Percentiles rank a stretch among this genome's conserved stretches.
Evolutionary conservation across 768 basidiomycete genomes (phyloP).

Genomic region (Paxillus rubicundulus): DNA sequence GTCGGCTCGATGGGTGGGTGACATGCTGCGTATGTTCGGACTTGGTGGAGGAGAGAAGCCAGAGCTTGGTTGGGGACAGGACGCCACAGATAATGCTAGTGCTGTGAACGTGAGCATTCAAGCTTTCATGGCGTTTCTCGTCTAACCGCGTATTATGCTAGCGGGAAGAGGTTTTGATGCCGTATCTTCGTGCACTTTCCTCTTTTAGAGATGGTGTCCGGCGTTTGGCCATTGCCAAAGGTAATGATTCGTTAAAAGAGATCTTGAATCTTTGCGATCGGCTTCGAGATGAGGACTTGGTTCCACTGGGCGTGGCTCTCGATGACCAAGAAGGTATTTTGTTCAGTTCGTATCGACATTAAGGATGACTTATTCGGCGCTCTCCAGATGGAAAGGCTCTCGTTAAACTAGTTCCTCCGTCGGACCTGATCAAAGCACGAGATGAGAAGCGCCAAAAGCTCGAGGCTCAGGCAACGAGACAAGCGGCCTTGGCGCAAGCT

Average conservation of each 20-base stretch:
- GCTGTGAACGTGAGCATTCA: constrained; percentile 45
- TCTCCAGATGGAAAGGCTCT: constrained; percentile 86
- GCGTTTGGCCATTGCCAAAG: constrained; percentile 70
- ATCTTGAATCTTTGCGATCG: constrained; percentile 86
- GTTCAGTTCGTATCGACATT: constrained; percentile 7
- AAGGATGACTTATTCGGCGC: background rate
- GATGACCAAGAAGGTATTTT: constrained; percentile 89
- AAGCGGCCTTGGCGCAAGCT: constrained; percentile 64
- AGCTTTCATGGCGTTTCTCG: background rate
- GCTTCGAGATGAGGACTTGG: constrained; percentile 84
- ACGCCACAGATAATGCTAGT: constrained; percentile 36
- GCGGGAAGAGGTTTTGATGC: constrained; percentile 85
- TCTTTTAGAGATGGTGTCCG: constrained; percentile 91
- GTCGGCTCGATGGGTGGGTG: constrained; percentile 64
- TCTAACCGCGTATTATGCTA: constrained; percentile 31
- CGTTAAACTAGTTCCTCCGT: constrained; percentile 85
- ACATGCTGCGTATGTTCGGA: constrained; percentile 78
- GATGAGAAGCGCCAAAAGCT: constrained; percentile 82
- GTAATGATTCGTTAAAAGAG: constrained; percentile 65
- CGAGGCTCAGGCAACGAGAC: constrained; percentile 77
- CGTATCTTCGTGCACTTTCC: constrained; percentile 81
- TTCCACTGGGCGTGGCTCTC: constrained; percentile 91
- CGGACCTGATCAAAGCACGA: constrained; percentile 75
- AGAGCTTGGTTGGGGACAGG: constrained; percentile 87
- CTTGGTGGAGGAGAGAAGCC: constrained; percentile 65